Evolutionary conservation across 78 protist species (phyloP), one percentile per base, ranked within the genome.

Genomic region (Dictyostelium intermedium): DNA sequence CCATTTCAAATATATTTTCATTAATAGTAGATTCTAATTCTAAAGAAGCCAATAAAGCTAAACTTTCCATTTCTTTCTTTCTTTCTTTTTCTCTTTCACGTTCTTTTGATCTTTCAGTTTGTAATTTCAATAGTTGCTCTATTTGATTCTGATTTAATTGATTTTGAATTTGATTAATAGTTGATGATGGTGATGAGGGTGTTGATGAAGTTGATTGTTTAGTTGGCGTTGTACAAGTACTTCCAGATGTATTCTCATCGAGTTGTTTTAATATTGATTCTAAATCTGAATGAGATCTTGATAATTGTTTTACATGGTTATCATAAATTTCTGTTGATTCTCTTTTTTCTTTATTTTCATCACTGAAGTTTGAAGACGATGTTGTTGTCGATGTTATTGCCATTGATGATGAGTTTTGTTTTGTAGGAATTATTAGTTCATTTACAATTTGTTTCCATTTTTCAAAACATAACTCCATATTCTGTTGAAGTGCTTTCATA

Each of bases 381-480:
- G n/a, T 5, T 60, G 9, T 14, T 60, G 25, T 20, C 27, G 60
- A 27, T 37, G 82, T 10, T 10, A 20, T n/a, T n/a, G n/a, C n/a
- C n/a, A n/a, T n/a, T n/a, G n/a, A n/a, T 77, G 83, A 35, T 39
- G 39, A 56, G 13, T 50, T 61, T 61, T 23, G 72, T 61, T 61
- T 23, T 61, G 34, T n/a, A 50, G 84, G 84, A 16, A 80, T 78
- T 13, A 43, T 72, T 7, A 87, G 30, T 32, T 79, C 85, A n/a
- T n/a, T 27, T 45, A 78, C 41, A 43, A 79, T 87, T 70, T 63
- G 79, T 25, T 92, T 92, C 96, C 96, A 92, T 25, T 76, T 70
- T 53, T 92, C 96, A 72, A 82, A 92, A 37, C 91, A 92, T 43
- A 30, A 5, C 47, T 92, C 96, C 96, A 92, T 92, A 43, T 92